phyloP scores from a whole-genome alignment of 331 rosid species.

The Stylosanthes scabra region DNA sequence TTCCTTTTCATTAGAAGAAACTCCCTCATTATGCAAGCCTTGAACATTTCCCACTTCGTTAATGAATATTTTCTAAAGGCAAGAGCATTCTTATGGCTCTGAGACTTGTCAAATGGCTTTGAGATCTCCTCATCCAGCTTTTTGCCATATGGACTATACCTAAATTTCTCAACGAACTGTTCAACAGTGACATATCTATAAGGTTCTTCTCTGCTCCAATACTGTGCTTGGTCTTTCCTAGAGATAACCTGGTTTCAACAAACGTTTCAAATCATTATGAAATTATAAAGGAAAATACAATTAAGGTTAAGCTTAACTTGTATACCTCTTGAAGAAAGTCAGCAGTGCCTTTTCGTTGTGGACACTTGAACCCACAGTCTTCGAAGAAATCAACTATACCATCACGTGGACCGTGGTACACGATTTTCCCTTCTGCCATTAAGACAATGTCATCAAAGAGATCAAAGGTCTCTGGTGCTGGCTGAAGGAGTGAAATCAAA shows the following conservation, averaged over 20 bases:
- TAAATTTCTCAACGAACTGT: slow-evolving; percentile 51
- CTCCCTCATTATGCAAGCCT: slow-evolving; percentile 60
- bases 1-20: slow-evolving; percentile 70
- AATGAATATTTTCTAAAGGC: slow-evolving; percentile 50
- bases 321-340: slow-evolving; percentile 70
- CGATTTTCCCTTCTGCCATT: slow-evolving; percentile 68
- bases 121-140: slow-evolving; percentile 42
- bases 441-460: slow-evolving; percentile 69
- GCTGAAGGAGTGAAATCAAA: slow-evolving; percentile 74
- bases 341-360: slow-evolving; percentile 68
- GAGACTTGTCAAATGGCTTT: slow-evolving; percentile 49
- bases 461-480: slow-evolving; percentile 71
- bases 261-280: slow-evolving; percentile 5
- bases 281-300: slow-evolving; percentile 16
- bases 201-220: slow-evolving; percentile 50
- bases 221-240: slow-evolving; percentile 62
- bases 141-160: slow-evolving; percentile 43
- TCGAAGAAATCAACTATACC: slow-evolving; percentile 56
- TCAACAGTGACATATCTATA: slow-evolving; percentile 52
- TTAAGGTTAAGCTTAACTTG: slow-evolving; percentile 18
- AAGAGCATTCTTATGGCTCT: slow-evolving; percentile 48
- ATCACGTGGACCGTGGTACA: slow-evolving; percentile 68
- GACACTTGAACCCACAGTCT: slow-evolving; percentile 67
- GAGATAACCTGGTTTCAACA: slow-evolving; percentile 54
- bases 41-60: slow-evolving; percentile 64